Evolutionary conservation across 1,139 yeast genomes (phyloP).

Genomic region (Pneumocystis oryctolagi): DNA sequence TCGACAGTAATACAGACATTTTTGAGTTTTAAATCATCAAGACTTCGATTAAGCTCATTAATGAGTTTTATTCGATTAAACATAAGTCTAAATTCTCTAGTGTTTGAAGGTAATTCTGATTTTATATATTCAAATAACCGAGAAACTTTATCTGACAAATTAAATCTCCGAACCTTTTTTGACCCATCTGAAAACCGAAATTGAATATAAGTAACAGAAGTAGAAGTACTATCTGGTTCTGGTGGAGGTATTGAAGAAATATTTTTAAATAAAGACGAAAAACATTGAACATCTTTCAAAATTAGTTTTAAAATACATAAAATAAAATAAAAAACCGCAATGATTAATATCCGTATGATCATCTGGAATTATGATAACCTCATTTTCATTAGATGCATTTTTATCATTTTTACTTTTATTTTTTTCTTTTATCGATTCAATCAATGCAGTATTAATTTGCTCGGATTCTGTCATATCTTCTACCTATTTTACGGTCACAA

Average conservation of each 20-base stretch:
- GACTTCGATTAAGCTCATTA: constrained; percentile 40
- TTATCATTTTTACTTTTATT: constrained; percentile 23
- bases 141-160: constrained; percentile 41
- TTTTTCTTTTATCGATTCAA: constrained; percentile 40
- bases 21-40: constrained; percentile 63
- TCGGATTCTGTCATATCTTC: constrained; percentile 58
- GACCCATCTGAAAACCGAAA: constrained; percentile 77
- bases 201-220: constrained; percentile 59
- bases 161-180: constrained; percentile 62
- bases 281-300: constrained; percentile 6
- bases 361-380: background rate
- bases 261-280: constrained; percentile 30
- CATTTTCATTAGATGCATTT: constrained; percentile 14
- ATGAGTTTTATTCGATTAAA: constrained; percentile 51
- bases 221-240: constrained; percentile 48
- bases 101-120: constrained; percentile 34
- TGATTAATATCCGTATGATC: constrained; percentile 8
- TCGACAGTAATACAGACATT: constrained; percentile 75
- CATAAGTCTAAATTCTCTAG: constrained; percentile 44
- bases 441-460: constrained; percentile 64
- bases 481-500: constrained; percentile 14
- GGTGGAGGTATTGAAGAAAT: constrained; percentile 32
- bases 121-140: constrained; percentile 47
- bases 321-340: constrained; percentile 9
- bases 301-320: constrained; percentile 18